Evolutionary conservation across 805 yeast species (phyloP).

Genomic region (Wickerhamomyces rabaulensis): DNA sequence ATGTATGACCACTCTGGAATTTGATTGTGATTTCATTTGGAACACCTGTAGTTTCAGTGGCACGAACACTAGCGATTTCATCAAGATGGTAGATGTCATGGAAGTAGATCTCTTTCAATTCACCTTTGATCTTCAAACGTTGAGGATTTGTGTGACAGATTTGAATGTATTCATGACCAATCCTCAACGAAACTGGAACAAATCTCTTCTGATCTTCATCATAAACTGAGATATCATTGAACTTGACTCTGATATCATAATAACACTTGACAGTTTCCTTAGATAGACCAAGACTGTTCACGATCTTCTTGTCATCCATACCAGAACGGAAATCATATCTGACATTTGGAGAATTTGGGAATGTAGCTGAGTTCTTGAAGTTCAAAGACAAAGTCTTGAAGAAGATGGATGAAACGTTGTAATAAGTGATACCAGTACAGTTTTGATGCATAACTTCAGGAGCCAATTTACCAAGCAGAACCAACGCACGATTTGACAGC

Average conservation of each 20-base stretch:
- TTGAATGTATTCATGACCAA: slow-evolving; percentile 69
- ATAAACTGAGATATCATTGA: slow-evolving; percentile 48
- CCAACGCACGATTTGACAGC: slow-evolving; percentile 27
- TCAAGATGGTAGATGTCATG: slow-evolving; percentile 40
- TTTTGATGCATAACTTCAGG: slow-evolving; percentile 49
- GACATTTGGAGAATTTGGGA: slow-evolving; percentile 5
- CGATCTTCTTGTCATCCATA: slow-evolving; percentile 37
- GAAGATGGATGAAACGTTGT: slow-evolving; percentile 30
- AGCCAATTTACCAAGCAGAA: slow-evolving; percentile 36
- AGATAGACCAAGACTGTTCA: slow-evolving; percentile 41
- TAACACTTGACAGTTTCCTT: slow-evolving; percentile 36
- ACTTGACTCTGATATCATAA: slow-evolving; percentile 46
- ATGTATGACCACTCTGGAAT: slow-evolving; percentile 27
- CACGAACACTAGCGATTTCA: slow-evolving; percentile 34
- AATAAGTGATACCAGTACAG: slow-evolving; percentile 48
- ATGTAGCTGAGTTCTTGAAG: slow-evolving; percentile 20
- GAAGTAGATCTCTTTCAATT: slow-evolving; percentile 30
- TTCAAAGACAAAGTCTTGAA: slow-evolving; percentile 19
- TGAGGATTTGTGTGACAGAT: slow-evolving; percentile 41
- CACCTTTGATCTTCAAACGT: slow-evolving; percentile 32
- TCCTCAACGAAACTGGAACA: slow-evolving; percentile 55
- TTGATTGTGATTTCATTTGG: slow-evolving; percentile 46
- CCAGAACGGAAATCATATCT: slow-evolving; percentile 39
- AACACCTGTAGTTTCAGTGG: slow-evolving; percentile 40
- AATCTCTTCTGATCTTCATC: slow-evolving; percentile 44